Base-by-base conservation (phyloP, 2,329 filamentous ascomycete species). In the Colletotrichum magnum region DNA sequence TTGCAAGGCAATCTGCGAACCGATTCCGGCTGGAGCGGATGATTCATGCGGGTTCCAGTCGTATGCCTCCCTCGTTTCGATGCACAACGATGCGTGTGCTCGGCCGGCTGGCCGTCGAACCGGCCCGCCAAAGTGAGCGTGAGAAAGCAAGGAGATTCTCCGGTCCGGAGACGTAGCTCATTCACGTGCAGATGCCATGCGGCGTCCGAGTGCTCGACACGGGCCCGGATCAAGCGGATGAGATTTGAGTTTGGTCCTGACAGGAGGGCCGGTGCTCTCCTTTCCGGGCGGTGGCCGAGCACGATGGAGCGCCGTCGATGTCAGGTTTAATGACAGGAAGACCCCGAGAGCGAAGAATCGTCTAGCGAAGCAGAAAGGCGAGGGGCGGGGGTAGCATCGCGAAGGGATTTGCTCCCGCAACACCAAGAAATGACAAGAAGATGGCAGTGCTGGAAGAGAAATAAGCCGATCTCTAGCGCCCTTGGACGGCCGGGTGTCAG, bases 361-460 rank as follows among this genome's bases (percentile, higher is more conserved):
- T 24, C 3, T 21, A 43, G 53, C 4, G 56, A 28, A 26, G 18
- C 32, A 10, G 52, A 53, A 36, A 60, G 54, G 51, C 58, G 51
- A 45, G 51, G 12, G 52, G 51, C 58, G 51, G 36, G 51, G 12
- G 52, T 36, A 15, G 26, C 51, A 45, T n/a, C 36, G 28, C 21
- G 10, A 21, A 32, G 13, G 3, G 26, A 26, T 39, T 54, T 5
- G 32, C 43, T 36, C 36, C 41, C 24, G 9, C 26, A 24, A 9
- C 50, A 13, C 50, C 48, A 36, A 52, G 54, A 48, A 47, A 50
- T 43, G 60, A 41, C 60, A 39, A 45, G 39, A 41, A n/a, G 47
- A 66, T 66, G 62, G 67, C 67, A 26, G 67, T 69, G 67, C 67
- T 69, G 67, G 67, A 69, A 69, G 41, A 45, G 47, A 47, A 57